Conservation (phyloP, 169 alveolate genomes). For the Cryptosporidium meleagridis region DNA sequence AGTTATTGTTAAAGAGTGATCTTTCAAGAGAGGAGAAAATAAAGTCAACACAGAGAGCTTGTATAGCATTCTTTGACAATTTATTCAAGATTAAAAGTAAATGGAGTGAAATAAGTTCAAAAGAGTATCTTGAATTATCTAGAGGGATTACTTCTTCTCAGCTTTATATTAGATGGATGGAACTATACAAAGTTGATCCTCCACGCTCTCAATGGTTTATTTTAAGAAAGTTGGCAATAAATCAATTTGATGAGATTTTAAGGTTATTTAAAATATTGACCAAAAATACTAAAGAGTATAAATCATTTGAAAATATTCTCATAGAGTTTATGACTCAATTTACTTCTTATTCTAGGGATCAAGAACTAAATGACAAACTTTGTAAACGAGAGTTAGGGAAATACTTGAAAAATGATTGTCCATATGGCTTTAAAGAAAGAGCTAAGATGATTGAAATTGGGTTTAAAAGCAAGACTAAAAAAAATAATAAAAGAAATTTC, state of each 20-base stretch:
- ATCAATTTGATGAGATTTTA: slow-evolving; percentile 46
- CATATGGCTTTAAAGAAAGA: not conserved
- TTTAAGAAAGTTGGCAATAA: slow-evolving; percentile 29
- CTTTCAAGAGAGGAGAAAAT: not conserved
- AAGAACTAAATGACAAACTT: not conserved
- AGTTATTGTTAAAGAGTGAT: not conserved
- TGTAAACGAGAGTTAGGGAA: not conserved
- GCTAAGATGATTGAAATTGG: not conserved
- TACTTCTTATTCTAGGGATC: not conserved
- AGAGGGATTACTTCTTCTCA: not conserved
- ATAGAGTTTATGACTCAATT: slow-evolving; percentile 53
- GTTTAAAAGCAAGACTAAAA: not conserved
- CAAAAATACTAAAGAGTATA: not conserved
- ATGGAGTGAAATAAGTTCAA: not conserved
- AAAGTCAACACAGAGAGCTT: slow-evolving; percentile 20
- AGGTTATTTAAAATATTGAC: slow-evolving; percentile 24
- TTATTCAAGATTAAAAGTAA: slow-evolving; percentile 26
- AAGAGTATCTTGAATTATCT: slow-evolving; percentile 7
- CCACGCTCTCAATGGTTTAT: slow-evolving; percentile 63
- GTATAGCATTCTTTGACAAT: slow-evolving; percentile 14
- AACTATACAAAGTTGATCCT: slow-evolving; percentile 53
- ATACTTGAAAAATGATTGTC: not conserved
- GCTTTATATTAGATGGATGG: slow-evolving; percentile 38
- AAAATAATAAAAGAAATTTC: slow-evolving; percentile 6
- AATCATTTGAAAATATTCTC: slow-evolving; percentile 13